Conservation (phyloP, 2,329 filamentous ascomycete species). For the Penicillium crustosum region DNA sequence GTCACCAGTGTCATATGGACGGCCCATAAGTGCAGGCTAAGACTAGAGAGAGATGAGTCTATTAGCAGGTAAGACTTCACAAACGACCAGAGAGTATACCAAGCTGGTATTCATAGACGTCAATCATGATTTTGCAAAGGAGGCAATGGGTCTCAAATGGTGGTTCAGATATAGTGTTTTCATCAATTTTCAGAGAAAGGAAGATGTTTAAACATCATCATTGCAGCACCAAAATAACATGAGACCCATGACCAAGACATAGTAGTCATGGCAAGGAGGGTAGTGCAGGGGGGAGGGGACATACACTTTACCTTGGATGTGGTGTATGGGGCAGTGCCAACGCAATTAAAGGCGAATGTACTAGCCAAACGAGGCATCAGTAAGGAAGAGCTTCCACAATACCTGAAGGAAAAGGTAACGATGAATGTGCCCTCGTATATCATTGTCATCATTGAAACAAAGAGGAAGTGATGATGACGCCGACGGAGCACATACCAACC, state of each 20-base stretch:
- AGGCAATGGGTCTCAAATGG: not conserved
- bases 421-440: not conserved
- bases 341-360: not conserved
- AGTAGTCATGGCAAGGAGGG: not conserved
- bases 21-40: rapidly evolving
- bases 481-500: not conserved
- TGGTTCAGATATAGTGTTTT: not conserved
- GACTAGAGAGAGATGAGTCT: not conserved
- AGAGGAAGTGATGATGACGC: not conserved
- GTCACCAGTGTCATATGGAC: not conserved
- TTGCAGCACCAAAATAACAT: not conserved
- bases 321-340: not conserved
- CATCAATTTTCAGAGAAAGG: not conserved
- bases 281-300: not conserved
- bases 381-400: not conserved
- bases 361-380: not conserved
- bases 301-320: not conserved
- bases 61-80: not conserved
- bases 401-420: not conserved
- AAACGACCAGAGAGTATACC: not conserved
- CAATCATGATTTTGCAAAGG: not conserved
- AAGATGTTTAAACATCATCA: not conserved
- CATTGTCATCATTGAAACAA: not conserved
- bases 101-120: not conserved
- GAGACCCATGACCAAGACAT: not conserved